A percentile compares a stretch with the other conserved stretches of the same genome.
Conservation (phyloP, 108 stramenopile genomes). For the Nannochloropsis oceanica region DNA sequence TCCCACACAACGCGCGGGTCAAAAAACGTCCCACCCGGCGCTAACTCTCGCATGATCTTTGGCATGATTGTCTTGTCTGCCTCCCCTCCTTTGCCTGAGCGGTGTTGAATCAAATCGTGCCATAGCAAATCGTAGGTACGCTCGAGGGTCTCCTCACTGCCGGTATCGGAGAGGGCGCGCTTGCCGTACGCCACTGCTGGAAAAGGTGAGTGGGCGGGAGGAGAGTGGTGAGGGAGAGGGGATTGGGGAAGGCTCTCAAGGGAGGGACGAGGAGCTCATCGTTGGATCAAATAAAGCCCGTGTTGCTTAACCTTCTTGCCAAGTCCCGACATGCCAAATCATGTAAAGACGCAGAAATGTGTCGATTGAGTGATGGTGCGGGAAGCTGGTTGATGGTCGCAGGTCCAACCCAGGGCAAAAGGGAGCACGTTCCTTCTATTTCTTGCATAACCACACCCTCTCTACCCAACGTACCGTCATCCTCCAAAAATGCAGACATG, state of each 20-base stretch:
- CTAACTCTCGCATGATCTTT: neutral
- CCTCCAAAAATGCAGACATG: too few relatives aligned
- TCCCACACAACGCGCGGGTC: conserved; percentile 1
- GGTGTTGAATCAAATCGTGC: neutral
- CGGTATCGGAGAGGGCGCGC: neutral
- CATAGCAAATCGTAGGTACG: neutral
- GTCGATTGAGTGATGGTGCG: too few relatives aligned
- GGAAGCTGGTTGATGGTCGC: too few relatives aligned
- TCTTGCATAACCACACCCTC: too few relatives aligned
- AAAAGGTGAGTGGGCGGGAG: neutral
- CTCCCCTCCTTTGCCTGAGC: neutral
- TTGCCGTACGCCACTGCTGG: neutral
- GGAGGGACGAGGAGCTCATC: neutral
- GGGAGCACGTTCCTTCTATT: too few relatives aligned
- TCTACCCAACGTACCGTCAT: too few relatives aligned
- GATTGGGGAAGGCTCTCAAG: neutral
- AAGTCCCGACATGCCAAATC: too few relatives aligned
- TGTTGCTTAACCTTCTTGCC: too few relatives aligned
- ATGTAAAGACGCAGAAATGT: too few relatives aligned
- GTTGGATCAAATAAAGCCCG: too few relatives aligned
- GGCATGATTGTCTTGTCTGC: neutral
- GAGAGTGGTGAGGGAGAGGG: neutral
- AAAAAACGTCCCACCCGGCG: neutral
- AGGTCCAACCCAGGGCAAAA: too few relatives aligned
- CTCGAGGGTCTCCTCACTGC: neutral